Percentiles rank a stretch among this genome's conserved stretches.
These are phyloP conservation scores for Dryadomyces quercus-mongolicae DNA, from an alignment of 2,329 filamentous ascomycete species.

Conservation along the genomic window DNA sequence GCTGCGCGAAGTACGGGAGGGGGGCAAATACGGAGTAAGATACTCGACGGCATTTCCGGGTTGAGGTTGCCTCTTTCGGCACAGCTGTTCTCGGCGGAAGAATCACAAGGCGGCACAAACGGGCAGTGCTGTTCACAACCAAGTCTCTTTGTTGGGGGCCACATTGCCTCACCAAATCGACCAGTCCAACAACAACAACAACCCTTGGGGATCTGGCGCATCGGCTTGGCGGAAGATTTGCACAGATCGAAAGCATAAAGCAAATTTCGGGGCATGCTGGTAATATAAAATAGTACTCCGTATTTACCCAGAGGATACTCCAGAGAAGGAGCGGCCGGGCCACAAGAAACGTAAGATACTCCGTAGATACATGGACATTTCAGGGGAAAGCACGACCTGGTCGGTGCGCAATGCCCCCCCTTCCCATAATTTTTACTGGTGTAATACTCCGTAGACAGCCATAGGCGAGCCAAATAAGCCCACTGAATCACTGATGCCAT, in stretches of 20 bases:
- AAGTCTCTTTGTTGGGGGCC: not conserved
- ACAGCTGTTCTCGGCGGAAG: not conserved
- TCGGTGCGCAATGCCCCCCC: not conserved
- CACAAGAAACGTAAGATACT: not conserved
- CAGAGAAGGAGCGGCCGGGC: not conserved
- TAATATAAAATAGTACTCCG: not conserved
- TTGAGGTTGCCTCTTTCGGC: not conserved
- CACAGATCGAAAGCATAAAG: not conserved
- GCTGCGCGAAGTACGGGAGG: not conserved
- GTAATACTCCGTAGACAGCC: not conserved
- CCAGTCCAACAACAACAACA: not conserved
- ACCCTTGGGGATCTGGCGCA: not conserved
- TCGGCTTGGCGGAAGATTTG: not conserved
- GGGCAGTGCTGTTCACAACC: not conserved
- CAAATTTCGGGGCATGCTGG: not conserved
- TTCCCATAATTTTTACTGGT: not conserved
- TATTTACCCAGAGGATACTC: not conserved
- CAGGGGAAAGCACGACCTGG: constrained; percentile 6
- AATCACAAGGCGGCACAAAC: not conserved
- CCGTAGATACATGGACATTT: not conserved
- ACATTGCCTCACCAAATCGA: not conserved
- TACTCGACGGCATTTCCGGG: not conserved
- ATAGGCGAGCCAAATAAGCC: not conserved
- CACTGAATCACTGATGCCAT: not conserved
- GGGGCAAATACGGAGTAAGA: too few species aligned